Base-by-base conservation (phyloP, 495 filamentous ascomycete genomes). In the Penicillium goetzii region DNA sequence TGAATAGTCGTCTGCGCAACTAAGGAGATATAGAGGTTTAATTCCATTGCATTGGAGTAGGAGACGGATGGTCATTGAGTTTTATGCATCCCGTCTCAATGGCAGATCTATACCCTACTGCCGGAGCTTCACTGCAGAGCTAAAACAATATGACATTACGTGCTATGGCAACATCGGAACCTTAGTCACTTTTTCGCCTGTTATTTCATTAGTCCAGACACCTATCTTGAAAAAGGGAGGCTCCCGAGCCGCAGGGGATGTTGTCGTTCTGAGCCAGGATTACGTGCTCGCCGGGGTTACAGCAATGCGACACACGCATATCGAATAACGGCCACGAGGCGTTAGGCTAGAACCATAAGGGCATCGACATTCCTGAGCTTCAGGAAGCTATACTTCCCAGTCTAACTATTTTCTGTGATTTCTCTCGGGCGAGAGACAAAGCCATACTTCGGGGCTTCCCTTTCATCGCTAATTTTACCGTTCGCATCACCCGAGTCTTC, bases 221-320 rank as follows among this genome's bases (percentile, higher is more conserved):
- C 23, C 30, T 62, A 26, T 56, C 61, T 54, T 43, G 47, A 17
- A 43, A 25, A 12, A 11, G 33, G 40, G 28, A 25, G 6, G 21
- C 34, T 33, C 15, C 54, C 11, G 11, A 38, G 9, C 34, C 10
- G 38, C 43, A 14, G 23, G 2, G 8, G 57, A 76, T 79, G 76
- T 72, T 74, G 74, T 64, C 40, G 68, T 73, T 71, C 60, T 57
- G 23, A 63, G 45, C 40, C 45, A 60, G 14, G 50, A 77, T 79
- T 75, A 75, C 76, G 76, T 79, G 76, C 76, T 79, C 68, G 68
- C 74, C 72, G 69, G 71, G 65, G 70, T 68, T 61, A 47, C 36
- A 12, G 21, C 6, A 41, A 52, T n/a, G 33, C 56, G 50, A 32
- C 56, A 58, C 33, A 61, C 28, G 34, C 52, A 50, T 59, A 19